Percentiles rank a stretch among this genome's conserved stretches.
phyloP scores from a whole-genome alignment of 2,329 filamentous ascomycete genomes.

The Curvularia lunata region DNA sequence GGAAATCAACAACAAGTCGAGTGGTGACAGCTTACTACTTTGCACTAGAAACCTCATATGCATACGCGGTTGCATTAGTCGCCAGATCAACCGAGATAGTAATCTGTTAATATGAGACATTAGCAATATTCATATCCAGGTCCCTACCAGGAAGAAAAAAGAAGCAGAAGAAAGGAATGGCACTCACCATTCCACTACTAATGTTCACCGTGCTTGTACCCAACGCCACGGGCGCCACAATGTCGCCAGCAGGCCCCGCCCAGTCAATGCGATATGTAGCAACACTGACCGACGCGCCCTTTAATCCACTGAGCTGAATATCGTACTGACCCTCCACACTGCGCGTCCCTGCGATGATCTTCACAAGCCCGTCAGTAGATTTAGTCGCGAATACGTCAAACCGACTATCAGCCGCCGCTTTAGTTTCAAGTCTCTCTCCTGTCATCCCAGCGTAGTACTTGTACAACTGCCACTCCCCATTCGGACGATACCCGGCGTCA shows the following conservation, averaged over 20 bases:
- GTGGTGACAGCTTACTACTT: not conserved
- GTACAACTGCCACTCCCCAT: slow-evolving; percentile 56
- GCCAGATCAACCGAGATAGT: slow-evolving; percentile 5
- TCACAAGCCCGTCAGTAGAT: not conserved
- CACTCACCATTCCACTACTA: not conserved
- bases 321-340: not conserved
- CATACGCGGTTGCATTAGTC: slow-evolving; percentile 11
- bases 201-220: not conserved
- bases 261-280: not conserved
- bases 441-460: slow-evolving; percentile 58
- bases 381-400: slow-evolving; percentile 1
- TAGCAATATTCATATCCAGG: not conserved
- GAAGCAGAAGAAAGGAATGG: not conserved
- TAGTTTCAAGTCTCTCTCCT: slow-evolving; percentile 49
- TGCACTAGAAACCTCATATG: slow-evolving; percentile 8
- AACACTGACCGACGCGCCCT: not conserved
- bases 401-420: slow-evolving; percentile 39
- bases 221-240: not conserved
- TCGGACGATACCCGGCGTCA: slow-evolving; percentile 48
- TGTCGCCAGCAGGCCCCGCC: not conserved
- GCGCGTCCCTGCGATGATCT: not conserved
- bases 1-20: not conserved
- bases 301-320: not conserved
- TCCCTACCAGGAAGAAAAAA: not conserved
- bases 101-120: not conserved